phyloP scores from a whole-genome alignment of 179 eudicot species.

The Heliamphora pulchella region DNA sequence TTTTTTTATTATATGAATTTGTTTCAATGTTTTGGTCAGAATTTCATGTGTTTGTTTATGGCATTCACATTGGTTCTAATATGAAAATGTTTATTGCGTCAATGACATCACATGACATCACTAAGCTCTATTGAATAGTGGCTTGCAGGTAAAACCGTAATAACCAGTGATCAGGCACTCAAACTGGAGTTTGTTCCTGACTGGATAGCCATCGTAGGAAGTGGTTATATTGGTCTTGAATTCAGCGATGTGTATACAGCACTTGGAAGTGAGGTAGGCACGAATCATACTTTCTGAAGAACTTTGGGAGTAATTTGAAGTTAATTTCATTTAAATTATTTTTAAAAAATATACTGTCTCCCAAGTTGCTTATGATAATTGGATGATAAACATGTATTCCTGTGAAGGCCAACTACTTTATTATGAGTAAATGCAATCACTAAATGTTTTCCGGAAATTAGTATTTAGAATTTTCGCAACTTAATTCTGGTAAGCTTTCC shows the following conservation, averaged over 20 bases:
- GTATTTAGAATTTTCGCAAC: neutral
- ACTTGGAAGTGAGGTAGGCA: conserved; percentile 93
- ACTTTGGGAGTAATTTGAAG: neutral
- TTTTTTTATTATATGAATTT: neutral
- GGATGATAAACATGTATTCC: neutral
- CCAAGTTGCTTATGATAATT: conserved; percentile 2
- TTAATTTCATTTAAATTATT: conserved; percentile 7
- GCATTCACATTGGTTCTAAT: conserved; percentile 4
- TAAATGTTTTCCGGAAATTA: neutral
- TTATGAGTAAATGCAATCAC: neutral
- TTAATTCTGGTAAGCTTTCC: neutral
- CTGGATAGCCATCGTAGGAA: conserved; percentile 98
- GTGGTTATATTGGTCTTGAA: conserved; percentile 99
- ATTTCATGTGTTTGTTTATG: neutral
- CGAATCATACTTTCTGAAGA: neutral
- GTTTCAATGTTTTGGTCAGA: neutral
- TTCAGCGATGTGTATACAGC: conserved; percentile 99
- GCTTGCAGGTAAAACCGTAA: conserved; percentile 91
- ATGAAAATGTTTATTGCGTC: neutral
- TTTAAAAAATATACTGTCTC: neutral
- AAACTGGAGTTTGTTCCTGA: conserved; percentile 93
- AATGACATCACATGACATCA: neutral
- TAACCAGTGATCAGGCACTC: conserved; percentile 99
- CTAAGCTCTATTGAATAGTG: conserved; percentile 6
- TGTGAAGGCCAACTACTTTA: neutral